Conservation (phyloP, 208 protist species). For the Leptomonas pyrrhocoris region DNA sequence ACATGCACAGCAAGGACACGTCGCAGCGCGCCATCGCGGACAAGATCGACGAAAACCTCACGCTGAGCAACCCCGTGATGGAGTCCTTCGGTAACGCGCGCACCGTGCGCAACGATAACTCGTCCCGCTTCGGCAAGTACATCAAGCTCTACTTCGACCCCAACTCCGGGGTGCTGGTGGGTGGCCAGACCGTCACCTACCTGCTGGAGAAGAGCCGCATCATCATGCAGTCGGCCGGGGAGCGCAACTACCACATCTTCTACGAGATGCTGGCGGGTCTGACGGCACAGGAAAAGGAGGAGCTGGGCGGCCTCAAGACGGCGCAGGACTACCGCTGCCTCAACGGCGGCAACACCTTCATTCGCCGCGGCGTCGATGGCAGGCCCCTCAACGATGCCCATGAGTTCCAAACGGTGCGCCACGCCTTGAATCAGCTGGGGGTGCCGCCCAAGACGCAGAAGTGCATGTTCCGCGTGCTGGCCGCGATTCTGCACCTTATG, state of each 20-base stretch:
- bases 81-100: conserved; percentile 95
- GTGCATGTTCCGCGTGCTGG: conserved; percentile 90
- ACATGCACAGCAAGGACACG: conserved; percentile 71
- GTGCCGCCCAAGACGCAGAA: conserved; percentile 53
- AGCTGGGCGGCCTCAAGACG: conserved; percentile 72
- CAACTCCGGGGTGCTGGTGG: conserved; percentile 80
- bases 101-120: conserved; percentile 94
- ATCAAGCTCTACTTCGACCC: conserved; percentile 94
- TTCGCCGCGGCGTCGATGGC: conserved; percentile 81
- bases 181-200: conserved; percentile 88
- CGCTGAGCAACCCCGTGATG: conserved; percentile 92
- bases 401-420: conserved; percentile 78
- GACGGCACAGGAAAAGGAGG: conserved; percentile 62
- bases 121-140: conserved; percentile 95
- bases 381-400: conserved; percentile 88
- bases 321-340: conserved; percentile 89
- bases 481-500: conserved; percentile 92
- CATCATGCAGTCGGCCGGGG: conserved; percentile 85
- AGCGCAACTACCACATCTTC: conserved; percentile 97
- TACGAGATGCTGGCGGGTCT: conserved; percentile 94
- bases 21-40: conserved; percentile 71
- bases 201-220: conserved; percentile 95
- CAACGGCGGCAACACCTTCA: conserved; percentile 81
- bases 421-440: conserved; percentile 78
- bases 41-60: conserved; percentile 74